Evolutionary conservation across 2,329 filamentous ascomycete species (phyloP).

Genomic region (Penicillium sp.): DNA sequence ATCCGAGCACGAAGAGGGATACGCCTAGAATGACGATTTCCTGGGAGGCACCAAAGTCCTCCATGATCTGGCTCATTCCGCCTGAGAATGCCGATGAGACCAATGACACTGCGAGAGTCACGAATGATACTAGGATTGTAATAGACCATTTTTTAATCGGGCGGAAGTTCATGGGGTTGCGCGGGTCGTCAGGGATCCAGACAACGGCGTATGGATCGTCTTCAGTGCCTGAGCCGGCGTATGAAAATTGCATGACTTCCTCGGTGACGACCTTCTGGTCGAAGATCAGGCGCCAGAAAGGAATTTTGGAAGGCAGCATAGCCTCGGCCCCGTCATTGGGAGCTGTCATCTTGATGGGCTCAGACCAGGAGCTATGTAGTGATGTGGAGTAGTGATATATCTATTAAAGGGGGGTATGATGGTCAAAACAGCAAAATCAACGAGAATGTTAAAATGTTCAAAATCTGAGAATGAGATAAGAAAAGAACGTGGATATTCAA

Average conservation of each 20-base stretch:
- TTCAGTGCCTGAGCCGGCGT: slow-evolving; percentile 62
- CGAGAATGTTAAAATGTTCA: neutral
- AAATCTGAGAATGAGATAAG: neutral
- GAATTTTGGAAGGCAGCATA: slow-evolving; percentile 27
- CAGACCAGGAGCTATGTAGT: neutral
- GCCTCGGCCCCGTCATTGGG: slow-evolving; percentile 13
- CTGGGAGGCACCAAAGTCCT: slow-evolving; percentile 54
- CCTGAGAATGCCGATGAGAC: slow-evolving; percentile 59
- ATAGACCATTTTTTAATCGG: slow-evolving; percentile 63
- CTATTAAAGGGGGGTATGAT: neutral
- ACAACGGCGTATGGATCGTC: slow-evolving; percentile 68
- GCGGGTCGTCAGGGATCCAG: slow-evolving; percentile 65
- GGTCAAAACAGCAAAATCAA: neutral
- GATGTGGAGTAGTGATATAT: neutral
- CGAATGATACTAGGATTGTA: slow-evolving; percentile 62
- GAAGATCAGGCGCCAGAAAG: slow-evolving; percentile 55
- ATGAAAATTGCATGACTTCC: slow-evolving; percentile 57
- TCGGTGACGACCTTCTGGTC: slow-evolving; percentile 60
- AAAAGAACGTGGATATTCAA: neutral
- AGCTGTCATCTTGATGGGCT: slow-evolving; percentile 5
- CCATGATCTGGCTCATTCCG: slow-evolving; percentile 46
- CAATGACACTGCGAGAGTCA: slow-evolving; percentile 68
- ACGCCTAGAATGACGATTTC: slow-evolving; percentile 62
- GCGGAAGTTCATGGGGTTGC: slow-evolving; percentile 65
- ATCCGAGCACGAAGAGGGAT: slow-evolving; percentile 64